Evolutionary conservation across 345 rosid species (phyloP).

Genomic region (Gossypium arboreum): DNA sequence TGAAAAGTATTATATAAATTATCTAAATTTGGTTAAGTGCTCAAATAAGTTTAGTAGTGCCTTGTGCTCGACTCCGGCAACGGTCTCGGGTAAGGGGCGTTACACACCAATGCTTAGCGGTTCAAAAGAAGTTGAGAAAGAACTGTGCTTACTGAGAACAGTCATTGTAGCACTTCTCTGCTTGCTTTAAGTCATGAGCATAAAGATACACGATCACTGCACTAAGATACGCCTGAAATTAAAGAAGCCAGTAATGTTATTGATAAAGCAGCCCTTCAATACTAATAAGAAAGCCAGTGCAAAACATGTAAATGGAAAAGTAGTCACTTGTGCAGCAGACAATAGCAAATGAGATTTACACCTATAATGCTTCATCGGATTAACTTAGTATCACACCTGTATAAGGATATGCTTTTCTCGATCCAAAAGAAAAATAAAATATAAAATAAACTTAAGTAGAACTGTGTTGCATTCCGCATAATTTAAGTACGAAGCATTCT

Average conservation of each 20-base stretch:
- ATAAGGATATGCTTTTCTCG: neutral
- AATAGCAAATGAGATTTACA: neutral
- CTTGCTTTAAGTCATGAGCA: conserved; percentile 79
- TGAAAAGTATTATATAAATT: too few relatives aligned
- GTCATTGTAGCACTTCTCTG: conserved; percentile 92
- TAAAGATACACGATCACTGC: conserved; percentile 87
- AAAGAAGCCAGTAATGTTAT: neutral
- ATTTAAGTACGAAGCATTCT: neutral
- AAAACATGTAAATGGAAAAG: neutral
- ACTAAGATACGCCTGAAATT: conserved; percentile 88
- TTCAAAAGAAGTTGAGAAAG: neutral
- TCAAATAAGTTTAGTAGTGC: too few relatives aligned
- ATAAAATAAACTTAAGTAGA: neutral
- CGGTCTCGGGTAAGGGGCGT: too few relatives aligned
- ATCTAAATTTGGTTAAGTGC: too few relatives aligned
- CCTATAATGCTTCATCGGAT: neutral
- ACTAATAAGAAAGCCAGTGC: neutral
- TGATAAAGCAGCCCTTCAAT: neutral
- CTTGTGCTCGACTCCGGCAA: too few relatives aligned
- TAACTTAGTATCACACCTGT: neutral
- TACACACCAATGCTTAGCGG: neutral
- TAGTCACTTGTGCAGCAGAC: neutral
- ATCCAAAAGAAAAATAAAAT: neutral
- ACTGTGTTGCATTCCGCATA: neutral
- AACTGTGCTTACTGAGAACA: conserved; percentile 79